These are phyloP conservation scores for Mycena sp. DNA, from an alignment of 1,284 basidiomycete genomes.

Conservation along the genomic window DNA sequence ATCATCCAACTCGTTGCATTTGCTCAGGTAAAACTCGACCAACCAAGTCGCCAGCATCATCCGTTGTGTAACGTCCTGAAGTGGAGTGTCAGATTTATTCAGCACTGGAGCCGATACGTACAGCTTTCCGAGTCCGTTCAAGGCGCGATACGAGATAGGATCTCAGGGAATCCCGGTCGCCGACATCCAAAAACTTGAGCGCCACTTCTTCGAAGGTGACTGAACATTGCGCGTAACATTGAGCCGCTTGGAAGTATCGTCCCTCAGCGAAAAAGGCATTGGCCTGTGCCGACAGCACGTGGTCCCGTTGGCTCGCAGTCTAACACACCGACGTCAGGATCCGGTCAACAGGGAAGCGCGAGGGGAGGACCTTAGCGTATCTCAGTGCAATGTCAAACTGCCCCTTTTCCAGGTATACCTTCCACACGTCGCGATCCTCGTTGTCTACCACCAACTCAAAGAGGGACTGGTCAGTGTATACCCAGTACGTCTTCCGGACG, in stretches of 20 bases:
- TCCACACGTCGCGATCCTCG: slow-evolving; percentile 96
- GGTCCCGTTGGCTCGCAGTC: slow-evolving; percentile 88
- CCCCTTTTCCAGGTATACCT: slow-evolving; percentile 84
- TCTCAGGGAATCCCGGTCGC: slow-evolving; percentile 92
- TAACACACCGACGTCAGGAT: slow-evolving; percentile 40
- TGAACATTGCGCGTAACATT: slow-evolving; percentile 90
- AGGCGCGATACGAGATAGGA: slow-evolving; percentile 91
- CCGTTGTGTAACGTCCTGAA: slow-evolving; percentile 88
- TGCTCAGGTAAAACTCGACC: slow-evolving; percentile 96
- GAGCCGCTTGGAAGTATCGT: slow-evolving; percentile 91
- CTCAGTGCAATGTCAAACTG: slow-evolving; percentile 83
- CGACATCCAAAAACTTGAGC: slow-evolving; percentile 89
- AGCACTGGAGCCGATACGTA: slow-evolving; percentile 46
- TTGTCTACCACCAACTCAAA: slow-evolving; percentile 90
- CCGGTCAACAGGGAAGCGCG: slow-evolving; percentile 4
- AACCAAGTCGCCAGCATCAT: slow-evolving; percentile 99
- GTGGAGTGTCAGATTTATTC: background rate
- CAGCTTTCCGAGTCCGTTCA: slow-evolving; percentile 83
- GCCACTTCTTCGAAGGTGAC: slow-evolving; percentile 93
- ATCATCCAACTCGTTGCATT: slow-evolving; percentile 97
- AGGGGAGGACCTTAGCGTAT: slow-evolving; percentile 76
- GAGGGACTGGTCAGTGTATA: slow-evolving; percentile 90
- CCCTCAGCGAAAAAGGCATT: slow-evolving; percentile 85
- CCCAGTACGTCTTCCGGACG: slow-evolving; percentile 92
- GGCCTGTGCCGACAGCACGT: slow-evolving; percentile 87